These are phyloP conservation scores for Dioszegia crocea DNA, from an alignment of 768 basidiomycete species.

Conservation along the genomic window DNA sequence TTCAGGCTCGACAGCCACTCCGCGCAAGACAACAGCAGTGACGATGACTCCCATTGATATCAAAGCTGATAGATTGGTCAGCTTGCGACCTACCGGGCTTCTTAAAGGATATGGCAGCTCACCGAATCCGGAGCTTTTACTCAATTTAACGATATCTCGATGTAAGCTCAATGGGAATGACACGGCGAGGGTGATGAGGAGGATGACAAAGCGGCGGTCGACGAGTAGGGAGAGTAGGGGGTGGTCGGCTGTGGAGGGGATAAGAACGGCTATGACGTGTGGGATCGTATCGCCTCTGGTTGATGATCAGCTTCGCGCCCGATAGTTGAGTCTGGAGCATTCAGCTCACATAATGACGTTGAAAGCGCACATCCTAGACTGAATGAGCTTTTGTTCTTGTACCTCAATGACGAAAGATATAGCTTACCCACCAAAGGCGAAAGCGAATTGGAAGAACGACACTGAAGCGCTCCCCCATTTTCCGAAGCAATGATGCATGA, in stretches of 20 bases:
- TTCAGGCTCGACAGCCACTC: slow-evolving; percentile 66
- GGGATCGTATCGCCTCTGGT: slow-evolving; percentile 86
- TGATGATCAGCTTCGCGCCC: background rate
- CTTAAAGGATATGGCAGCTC: slow-evolving; percentile 52
- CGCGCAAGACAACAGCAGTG: slow-evolving; percentile 72
- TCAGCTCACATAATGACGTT: slow-evolving; percentile 76
- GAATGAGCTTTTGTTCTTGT: background rate
- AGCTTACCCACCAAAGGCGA: slow-evolving; percentile 81
- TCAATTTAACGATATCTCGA: slow-evolving; percentile 94
- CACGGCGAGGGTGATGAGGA: slow-evolving; percentile 76
- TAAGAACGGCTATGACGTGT: slow-evolving; percentile 80
- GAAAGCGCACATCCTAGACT: slow-evolving; percentile 82
- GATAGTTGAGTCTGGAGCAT: background rate
- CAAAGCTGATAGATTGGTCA: slow-evolving; percentile 49
- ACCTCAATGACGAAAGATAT: background rate
- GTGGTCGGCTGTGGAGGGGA: slow-evolving; percentile 63
- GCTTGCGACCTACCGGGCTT: slow-evolving; percentile 5
- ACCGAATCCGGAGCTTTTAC: slow-evolving; percentile 85
- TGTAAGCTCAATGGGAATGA: slow-evolving; percentile 94
- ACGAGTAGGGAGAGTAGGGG: slow-evolving; percentile 73
- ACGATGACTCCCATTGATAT: slow-evolving; percentile 84
- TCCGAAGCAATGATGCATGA: slow-evolving; percentile 92
- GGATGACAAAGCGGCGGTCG: slow-evolving; percentile 84
- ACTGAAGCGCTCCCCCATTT: slow-evolving; percentile 84
- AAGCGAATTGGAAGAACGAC: slow-evolving; percentile 94